Conservation (phyloP, 345 rosid genomes). For the Boechera retrofracta region DNA sequence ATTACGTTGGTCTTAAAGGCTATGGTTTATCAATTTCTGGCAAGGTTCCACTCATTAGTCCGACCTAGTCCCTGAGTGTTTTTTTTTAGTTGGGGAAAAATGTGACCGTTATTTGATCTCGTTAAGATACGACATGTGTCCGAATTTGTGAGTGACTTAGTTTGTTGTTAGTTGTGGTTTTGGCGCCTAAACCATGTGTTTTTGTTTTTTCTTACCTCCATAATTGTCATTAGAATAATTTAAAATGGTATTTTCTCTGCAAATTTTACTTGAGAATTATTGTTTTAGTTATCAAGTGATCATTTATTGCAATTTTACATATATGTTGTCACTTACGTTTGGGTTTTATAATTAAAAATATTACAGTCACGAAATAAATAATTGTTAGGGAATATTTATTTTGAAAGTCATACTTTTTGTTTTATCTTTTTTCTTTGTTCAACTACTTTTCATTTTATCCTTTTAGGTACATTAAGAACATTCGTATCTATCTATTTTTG, state of each 20-base stretch:
- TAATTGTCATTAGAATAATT: background rate
- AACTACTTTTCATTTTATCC: background rate
- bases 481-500: background rate
- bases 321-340: background rate
- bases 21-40: conserved; percentile 47
- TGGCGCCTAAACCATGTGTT: conserved; percentile 5
- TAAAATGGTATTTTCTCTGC: background rate
- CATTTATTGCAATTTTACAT: background rate
- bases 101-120: background rate
- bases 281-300: background rate
- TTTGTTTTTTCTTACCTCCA: background rate
- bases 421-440: background rate
- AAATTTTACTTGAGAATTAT: background rate
- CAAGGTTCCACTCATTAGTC: conserved; percentile 38
- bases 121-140: conserved; percentile 9
- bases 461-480: background rate
- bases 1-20: conserved; percentile 48
- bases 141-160: background rate
- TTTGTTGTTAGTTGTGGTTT: conserved; percentile 28
- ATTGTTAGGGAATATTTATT: background rate
- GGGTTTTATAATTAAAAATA: background rate
- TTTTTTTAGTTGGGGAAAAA: background rate
- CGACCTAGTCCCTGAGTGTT: conserved; percentile 29
- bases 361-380: background rate
- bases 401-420: background rate